Evolutionary conservation across 495 filamentous ascomycete species (phyloP).

Genomic region (Talaromyces stipitatus): DNA sequence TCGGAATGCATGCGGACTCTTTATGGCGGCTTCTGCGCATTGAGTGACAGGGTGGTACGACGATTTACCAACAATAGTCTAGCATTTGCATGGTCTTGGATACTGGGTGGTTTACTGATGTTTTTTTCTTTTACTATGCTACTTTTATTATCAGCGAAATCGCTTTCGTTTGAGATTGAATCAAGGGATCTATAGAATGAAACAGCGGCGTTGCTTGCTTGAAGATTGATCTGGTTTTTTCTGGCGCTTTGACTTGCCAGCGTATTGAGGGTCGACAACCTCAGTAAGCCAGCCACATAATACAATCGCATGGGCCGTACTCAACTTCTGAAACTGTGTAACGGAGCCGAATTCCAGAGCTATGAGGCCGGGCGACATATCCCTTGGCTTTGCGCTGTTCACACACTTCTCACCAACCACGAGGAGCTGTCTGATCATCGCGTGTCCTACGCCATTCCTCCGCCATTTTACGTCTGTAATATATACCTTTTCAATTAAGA

Average conservation of each 20-base stretch:
- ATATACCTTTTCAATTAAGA: conserved; percentile 19
- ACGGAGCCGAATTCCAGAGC: conserved; percentile 8
- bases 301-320: conserved; percentile 15
- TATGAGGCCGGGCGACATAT: conserved; percentile 1
- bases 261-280: conserved; percentile 10
- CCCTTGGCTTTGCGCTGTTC: not conserved
- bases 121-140: too few species aligned
- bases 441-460: conserved; percentile 14
- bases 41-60: too few species aligned
- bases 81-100: too few species aligned
- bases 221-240: conserved; percentile 1
- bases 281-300: conserved; percentile 15
- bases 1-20: too few species aligned
- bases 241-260: conserved; percentile 9
- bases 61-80: too few species aligned
- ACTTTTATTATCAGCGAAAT: too few species aligned
- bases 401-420: conserved; percentile 1
- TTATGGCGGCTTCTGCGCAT: too few species aligned
- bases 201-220: not conserved
- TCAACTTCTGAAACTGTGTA: conserved; percentile 12
- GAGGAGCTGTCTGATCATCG: conserved; percentile 1
- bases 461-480: conserved; percentile 10
- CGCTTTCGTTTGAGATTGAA: too few species aligned
- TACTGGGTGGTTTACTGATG: too few species aligned
- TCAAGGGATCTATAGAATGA: conserved; percentile 4